Evolutionary conservation across 2,329 filamentous ascomycete species (phyloP), one percentile per base, ranked within the genome.

Genomic region (Metarhizium sp.): DNA sequence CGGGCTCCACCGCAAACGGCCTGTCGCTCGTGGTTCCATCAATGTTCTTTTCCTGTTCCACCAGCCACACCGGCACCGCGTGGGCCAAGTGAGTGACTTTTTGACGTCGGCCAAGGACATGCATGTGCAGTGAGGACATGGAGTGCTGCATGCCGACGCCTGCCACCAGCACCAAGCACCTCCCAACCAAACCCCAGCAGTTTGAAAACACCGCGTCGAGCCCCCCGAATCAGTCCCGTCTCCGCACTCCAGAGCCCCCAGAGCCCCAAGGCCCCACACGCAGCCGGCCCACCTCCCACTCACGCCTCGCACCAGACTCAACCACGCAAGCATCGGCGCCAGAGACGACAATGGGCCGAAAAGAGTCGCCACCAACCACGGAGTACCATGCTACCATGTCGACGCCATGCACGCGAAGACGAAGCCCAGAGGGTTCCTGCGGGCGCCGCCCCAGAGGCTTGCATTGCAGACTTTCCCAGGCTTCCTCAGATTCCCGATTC

Each of bases 291-390:
- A 40, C 38, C 14, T 40, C 34, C 30, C 50, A 42, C 50, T 25
- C 25, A 25, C 25, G 25, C 25, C 25, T 25, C 25, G 25, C 25
- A 25, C 25, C 25, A 25, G 25, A 25, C 25, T 25, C 25, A 25
- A 25, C 30, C 54, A 40, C 25, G 6, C 7, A 14, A 34, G 29
- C 6, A n/a, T 36, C 16, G 10, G 46, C 36, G 47, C 25, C 45
- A 32, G 52, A 40, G 50, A 53, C 54, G 40, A 51, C 50, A 53
- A 58, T 58, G 56, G 56, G 51, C 56, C 56, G 56, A 56, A 56
- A 53, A 36, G 56, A 38, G 54, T 52, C 36, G 56, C 53, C 54
- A 51, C 50, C 32, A 42, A 52, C 45, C 52, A 51, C 32, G 32
- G 32, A 34, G 32, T 34, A 34, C 25, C 25, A 25, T 4, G 8